Base-by-base conservation (phyloP, 805 yeast genomes). In the Metschnikowia anglica region DNA sequence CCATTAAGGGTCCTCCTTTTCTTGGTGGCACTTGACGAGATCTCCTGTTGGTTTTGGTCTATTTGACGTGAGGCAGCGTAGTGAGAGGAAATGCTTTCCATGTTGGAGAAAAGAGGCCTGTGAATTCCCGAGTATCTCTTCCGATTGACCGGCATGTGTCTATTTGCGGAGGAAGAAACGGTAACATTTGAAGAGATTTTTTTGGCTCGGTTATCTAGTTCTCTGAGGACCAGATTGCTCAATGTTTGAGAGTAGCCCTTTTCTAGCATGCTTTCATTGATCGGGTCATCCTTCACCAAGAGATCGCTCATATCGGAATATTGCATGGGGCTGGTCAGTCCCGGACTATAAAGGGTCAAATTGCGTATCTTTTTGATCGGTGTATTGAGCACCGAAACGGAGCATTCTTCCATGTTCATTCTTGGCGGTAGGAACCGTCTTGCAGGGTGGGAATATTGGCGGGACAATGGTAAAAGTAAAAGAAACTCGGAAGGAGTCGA, bases 41-140 rank as follows among this genome's bases (percentile, higher is more conserved):
- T 9, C 4, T 37, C 43, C 17, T 39, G 39, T 1, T 30, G 20
- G 21, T 28, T 38, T 3, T 25, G 33, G 5, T 41, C 41, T 8
- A 44, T 37, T 27, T 34, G 46, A 6, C 56, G 44, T n/a, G 55
- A 56, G 3, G 73, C 74, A 1, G 80, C 74, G 45, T 75, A 75
- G 45, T 76, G 80, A 6, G 63, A 59, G 8, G 69, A 59, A 13
- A 76, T 76, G 13, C 79, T 71, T 18, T 76, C 80, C 80, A 76
- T 74, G 35, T 48, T 54, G 51, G 56, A 56, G 49, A 68, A 68
- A 23, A 61, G 55, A n/a, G 60, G 53, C 31, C 61, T 52, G 44
- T 69, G 74, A 32, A 60, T 51, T 3, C 65, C 65, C 29, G 64
- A 56, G 40, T 55, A 67, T 15, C 72, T 52, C 25, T 62, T 65